Conservation (phyloP, 1,139 yeast genomes). For the Saccharomyces hybrid region DNA sequence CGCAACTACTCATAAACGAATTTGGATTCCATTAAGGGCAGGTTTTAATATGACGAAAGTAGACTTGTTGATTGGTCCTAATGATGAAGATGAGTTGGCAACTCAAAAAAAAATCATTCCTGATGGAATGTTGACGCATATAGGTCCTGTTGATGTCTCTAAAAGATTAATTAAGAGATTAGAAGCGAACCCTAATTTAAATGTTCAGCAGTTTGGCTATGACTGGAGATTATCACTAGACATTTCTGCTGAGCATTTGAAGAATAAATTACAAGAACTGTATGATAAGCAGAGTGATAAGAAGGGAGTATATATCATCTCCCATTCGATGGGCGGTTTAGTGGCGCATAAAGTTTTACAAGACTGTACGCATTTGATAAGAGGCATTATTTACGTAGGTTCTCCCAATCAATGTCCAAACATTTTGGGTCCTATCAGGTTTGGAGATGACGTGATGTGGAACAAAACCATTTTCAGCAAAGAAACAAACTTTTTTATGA, state of each 20-base stretch:
- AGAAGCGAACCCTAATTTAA: slow-evolving; percentile 49
- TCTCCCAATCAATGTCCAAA: slow-evolving; percentile 80
- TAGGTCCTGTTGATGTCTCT: slow-evolving; percentile 84
- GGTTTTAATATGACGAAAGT: slow-evolving; percentile 69
- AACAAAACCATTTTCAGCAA: slow-evolving; percentile 69
- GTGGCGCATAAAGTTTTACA: slow-evolving; percentile 76
- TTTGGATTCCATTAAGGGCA: slow-evolving; percentile 86
- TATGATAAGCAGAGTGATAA: slow-evolving; percentile 33
- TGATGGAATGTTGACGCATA: slow-evolving; percentile 70
- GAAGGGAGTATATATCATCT: slow-evolving; percentile 61
- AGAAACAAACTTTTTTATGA: slow-evolving; percentile 81
- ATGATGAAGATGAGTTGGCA: slow-evolving; percentile 50
- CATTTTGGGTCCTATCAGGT: slow-evolving; percentile 75
- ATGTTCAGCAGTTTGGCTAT: slow-evolving; percentile 71
- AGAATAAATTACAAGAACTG: slow-evolving; percentile 40
- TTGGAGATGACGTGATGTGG: slow-evolving; percentile 71
- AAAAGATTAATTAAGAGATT: slow-evolving; percentile 51
- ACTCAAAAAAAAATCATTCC: slow-evolving; percentile 52
- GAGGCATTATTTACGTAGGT: slow-evolving; percentile 76
- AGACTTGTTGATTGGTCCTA: slow-evolving; percentile 66
- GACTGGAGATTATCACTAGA: slow-evolving; percentile 84
- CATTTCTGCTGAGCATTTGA: slow-evolving; percentile 43
- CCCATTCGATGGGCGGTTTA: slow-evolving; percentile 92
- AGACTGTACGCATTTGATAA: slow-evolving; percentile 53
- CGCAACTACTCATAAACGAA: slow-evolving; percentile 50